A percentile compares a stretch with the other conserved stretches of the same genome.
Conservation (phyloP, 805 yeast genomes). For the Sugiyamaella smithiae region DNA sequence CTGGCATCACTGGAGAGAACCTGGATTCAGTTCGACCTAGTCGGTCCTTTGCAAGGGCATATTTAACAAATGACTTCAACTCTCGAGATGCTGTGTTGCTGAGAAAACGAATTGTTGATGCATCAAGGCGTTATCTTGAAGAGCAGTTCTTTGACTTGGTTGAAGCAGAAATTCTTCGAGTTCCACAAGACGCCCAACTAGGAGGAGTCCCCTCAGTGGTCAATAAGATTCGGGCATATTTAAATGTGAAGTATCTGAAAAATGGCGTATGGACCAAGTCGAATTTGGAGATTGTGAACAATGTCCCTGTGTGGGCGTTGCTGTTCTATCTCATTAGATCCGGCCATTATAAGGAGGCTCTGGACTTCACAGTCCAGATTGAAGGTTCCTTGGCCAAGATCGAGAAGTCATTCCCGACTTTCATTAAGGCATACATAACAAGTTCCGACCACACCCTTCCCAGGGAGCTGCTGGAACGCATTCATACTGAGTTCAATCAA, state of each 20-base stretch:
- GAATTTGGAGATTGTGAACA: conserved; percentile 68
- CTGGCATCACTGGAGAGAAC: conserved; percentile 40
- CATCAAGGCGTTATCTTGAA: conserved; percentile 64
- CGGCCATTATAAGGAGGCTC: conserved; percentile 77
- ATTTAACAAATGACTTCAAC: conserved; percentile 30
- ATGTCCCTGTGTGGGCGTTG: conserved; percentile 91
- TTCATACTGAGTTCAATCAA: conserved; percentile 79
- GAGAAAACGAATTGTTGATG: conserved; percentile 47
- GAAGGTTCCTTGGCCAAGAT: conserved; percentile 74
- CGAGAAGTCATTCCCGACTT: conserved; percentile 79
- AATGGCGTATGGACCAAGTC: conserved; percentile 49
- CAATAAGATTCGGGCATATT: conserved; percentile 68
- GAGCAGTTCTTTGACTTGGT: conserved; percentile 73
- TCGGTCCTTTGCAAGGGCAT: conserved; percentile 35
- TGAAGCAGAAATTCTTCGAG: conserved; percentile 58
- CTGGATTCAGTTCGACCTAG: conserved; percentile 24
- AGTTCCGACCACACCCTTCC: conserved; percentile 56
- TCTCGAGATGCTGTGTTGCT: conserved; percentile 34
- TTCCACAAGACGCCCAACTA: conserved; percentile 44
- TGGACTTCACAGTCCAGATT: conserved; percentile 61
- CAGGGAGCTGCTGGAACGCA: conserved; percentile 61
- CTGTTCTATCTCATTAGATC: conserved; percentile 81
- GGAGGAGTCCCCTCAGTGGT: conserved; percentile 71
- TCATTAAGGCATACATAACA: conserved; percentile 66
- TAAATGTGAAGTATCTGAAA: conserved; percentile 43